These are phyloP conservation scores for Hypoxylon crocopeplum DNA, from an alignment of 495 filamentous ascomycete genomes.

Conservation along the genomic window DNA sequence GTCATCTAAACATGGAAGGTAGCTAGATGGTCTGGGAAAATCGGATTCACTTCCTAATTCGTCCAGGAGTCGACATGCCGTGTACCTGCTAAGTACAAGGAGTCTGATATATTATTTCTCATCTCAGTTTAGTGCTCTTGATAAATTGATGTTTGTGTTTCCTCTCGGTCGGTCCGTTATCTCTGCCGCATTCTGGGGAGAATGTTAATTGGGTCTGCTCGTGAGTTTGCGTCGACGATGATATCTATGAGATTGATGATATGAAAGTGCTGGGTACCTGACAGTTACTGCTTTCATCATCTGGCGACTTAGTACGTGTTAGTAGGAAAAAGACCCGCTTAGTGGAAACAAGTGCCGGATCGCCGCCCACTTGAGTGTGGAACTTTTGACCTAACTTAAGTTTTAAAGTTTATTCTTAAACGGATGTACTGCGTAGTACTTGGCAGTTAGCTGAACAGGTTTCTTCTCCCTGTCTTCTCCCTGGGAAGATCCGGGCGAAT, in stretches of 20 bases:
- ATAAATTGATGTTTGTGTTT: neutral
- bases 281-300: constrained; percentile 21
- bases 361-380: constrained; percentile 11
- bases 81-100: constrained; percentile 16
- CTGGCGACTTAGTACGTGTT: constrained; percentile 10
- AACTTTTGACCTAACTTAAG: constrained; percentile 4
- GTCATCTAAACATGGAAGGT: constrained; percentile 30
- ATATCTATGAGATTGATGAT: no score
- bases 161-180: no score
- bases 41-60: constrained; percentile 28
- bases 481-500: constrained; percentile 28
- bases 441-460: no score
- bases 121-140: constrained; percentile 14
- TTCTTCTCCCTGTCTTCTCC: neutral
- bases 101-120: constrained; percentile 21
- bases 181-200: no score
- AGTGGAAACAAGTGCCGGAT: constrained; percentile 32
- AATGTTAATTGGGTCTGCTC: no score
- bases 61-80: constrained; percentile 26
- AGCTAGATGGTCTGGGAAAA: constrained; percentile 8
- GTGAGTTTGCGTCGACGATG: no score
- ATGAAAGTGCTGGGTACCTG: no score
- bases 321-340: no score
- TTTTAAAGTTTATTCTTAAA: no score
- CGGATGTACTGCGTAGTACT: no score